Evolutionary conservation across 805 yeast genomes (phyloP), one percentile per base, ranked within the genome.

Genomic region (Peterozyma xylosa): DNA sequence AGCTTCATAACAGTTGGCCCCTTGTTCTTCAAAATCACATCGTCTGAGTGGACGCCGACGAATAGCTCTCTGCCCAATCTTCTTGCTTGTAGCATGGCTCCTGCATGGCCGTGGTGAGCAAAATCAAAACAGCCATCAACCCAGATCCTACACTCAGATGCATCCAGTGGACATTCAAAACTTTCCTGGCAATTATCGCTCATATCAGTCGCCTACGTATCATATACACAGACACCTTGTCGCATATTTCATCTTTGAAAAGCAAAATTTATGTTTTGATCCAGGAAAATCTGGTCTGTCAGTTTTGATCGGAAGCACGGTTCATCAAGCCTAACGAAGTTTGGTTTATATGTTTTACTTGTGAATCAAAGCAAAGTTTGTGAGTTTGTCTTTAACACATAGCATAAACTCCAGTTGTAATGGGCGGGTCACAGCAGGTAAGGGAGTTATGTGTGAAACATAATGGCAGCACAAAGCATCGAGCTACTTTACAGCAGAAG

Each of bases 111-210:
- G 57, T 93, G 98, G 60, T 93, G 99, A 36, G 96, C 87, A 66
- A 93, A 93, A 62, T 93, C 99, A 64, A 93, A 93, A 60, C 99
- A 93, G 0, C 99, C 99, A 61, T 93, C 99, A 29, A 93, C 79
- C 99, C 99, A 93, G 47, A 91, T 83, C 42, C 83, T 65, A 40
- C 68, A 55, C 34, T 71, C 47, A 32, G 33, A 32, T 9, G 47
- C 44, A 45, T 45, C 44, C 9, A 21, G 27, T 6, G 47, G 47
- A 29, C 10, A n/a, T 17, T 10, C 14, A 14, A 21, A 37, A 7
- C 27, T 21, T 21, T 5, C 27, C 7, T 21, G 27, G 27, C 27
- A 21, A 21, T 21, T 21, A 21, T 21, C 27, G 27, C 7, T 21
- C 27, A 21, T 21, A 21, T 7, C 7, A 21, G 27, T 7, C 4